Base-by-base conservation (phyloP, 768 basidiomycete species). In the Coprinopsis cinerea region DNA sequence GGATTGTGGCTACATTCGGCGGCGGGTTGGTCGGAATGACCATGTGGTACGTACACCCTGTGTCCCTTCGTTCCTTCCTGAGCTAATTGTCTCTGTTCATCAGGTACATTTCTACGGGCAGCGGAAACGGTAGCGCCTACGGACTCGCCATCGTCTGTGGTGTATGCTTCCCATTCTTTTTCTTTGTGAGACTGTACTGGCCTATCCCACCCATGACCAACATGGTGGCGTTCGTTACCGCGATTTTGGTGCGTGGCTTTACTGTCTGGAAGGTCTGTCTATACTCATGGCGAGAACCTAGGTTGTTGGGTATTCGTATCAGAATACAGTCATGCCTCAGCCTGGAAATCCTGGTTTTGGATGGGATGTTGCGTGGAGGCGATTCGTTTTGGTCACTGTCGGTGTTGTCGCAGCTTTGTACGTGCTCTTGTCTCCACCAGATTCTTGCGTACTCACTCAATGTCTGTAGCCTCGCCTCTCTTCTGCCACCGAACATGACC, bases 361-460 rank as follows among this genome's bases (percentile, higher is more conserved):
- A 1, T 76, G 76, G 52, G 61, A 72, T 22, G 79, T 92, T n/a
- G 80, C 86, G 15, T 91, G 87, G 88, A 82, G 70, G 42, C 80
- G 87, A 1, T 85, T 88, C 49, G 68, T 85, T 2, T 72, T 87
- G 6, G 90, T 92, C 1, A 68, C 77, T 1, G 71, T 70, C 7
- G 91, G 91, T 0, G 88, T 92, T 15, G 67, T 77, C 3, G 83
- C 84, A 13, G 91, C 91, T 2, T 90, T 87, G 88, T 85, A 63
- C 54, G 76, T 63, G 2, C 9, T 24, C 45, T 25, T 26, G 18
- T 46, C 18, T 32, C 18, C 22, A 28, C 35, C 1, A 32, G 27
- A 18, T 15, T 1, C n/a, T 17, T 14, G 22, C 11, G 17, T 11
- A 2, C 27, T 25, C 11, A 17, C 37, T 15, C 18, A 40, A 3